phyloP scores from a whole-genome alignment of 208 protist species.

The Crithidia thermophila region DNA sequence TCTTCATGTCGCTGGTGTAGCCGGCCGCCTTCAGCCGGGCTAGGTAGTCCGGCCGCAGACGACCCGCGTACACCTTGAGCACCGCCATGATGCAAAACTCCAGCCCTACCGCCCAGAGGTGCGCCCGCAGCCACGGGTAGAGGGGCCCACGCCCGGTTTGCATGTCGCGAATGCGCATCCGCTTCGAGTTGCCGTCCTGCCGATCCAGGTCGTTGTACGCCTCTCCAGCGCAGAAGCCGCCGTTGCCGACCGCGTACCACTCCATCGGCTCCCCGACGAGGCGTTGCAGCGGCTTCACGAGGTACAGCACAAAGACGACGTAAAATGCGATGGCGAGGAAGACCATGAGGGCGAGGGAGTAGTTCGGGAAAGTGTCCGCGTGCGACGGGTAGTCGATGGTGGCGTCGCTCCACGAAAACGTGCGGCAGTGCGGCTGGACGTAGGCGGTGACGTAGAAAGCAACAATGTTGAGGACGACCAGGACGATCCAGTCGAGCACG shows the following conservation, averaged over 20 bases:
- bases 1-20: slow-evolving; percentile 30
- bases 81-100: slow-evolving; percentile 45
- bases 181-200: slow-evolving; percentile 11
- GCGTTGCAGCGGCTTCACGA: slow-evolving; percentile 34
- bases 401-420: slow-evolving; percentile 76
- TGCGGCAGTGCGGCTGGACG: slow-evolving; percentile 54
- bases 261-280: slow-evolving; percentile 36
- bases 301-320: slow-evolving; percentile 38
- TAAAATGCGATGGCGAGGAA: slow-evolving; percentile 40
- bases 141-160: slow-evolving; percentile 30
- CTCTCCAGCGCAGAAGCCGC: background rate
- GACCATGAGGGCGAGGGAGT: slow-evolving; percentile 52
- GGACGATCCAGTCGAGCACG: slow-evolving; percentile 49
- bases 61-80: slow-evolving; percentile 84
- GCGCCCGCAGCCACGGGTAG: slow-evolving; percentile 63
- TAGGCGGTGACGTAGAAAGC: slow-evolving; percentile 1
- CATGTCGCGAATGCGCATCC: slow-evolving; percentile 20
- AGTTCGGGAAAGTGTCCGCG: slow-evolving; percentile 65
- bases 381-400: slow-evolving; percentile 58
- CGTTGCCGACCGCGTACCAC: slow-evolving; percentile 13
- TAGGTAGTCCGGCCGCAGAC: slow-evolving; percentile 92
- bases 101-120: slow-evolving; percentile 48
- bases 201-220: background rate
- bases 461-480: slow-evolving; percentile 26
- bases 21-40: slow-evolving; percentile 48